These are phyloP conservation scores for Amyloporia xantha DNA, from an alignment of 768 basidiomycete species.

Conservation along the genomic window DNA sequence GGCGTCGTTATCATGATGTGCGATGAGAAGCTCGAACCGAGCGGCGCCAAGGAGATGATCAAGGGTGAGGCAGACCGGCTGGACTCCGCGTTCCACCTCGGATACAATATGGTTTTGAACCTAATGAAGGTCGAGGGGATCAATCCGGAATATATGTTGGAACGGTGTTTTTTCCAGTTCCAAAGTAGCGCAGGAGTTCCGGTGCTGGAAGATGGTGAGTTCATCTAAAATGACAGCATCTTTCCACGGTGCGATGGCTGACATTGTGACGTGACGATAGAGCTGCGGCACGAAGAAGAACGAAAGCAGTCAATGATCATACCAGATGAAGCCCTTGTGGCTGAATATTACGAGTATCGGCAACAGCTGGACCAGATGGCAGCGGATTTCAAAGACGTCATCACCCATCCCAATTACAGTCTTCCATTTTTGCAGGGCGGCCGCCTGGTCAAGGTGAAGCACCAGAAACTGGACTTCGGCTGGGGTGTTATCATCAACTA, in stretches of 20 bases:
- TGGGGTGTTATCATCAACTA: conserved; percentile 96
- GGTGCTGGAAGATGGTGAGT: conserved; percentile 70
- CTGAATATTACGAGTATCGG: conserved; percentile 90
- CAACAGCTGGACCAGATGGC: conserved; percentile 88
- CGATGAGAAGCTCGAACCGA: conserved; percentile 94
- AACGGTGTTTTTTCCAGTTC: conserved; percentile 97
- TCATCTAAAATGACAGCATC: too few species aligned
- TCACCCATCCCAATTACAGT: conserved; percentile 94
- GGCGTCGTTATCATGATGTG: conserved; percentile 99
- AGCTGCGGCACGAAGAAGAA: conserved; percentile 69
- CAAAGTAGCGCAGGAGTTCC: conserved; percentile 94
- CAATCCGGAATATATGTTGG: conserved; percentile 97
- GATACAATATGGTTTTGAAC: conserved; percentile 99
- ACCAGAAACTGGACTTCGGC: conserved; percentile 85
- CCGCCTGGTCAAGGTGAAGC: conserved; percentile 85
- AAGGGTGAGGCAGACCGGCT: conserved; percentile 96
- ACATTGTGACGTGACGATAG: conserved; percentile 33
- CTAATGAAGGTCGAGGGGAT: conserved; percentile 98
- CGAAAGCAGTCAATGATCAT: conserved; percentile 58
- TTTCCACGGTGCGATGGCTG: not conserved
- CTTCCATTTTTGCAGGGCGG: conserved; percentile 91
- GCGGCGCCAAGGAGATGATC: conserved; percentile 91
- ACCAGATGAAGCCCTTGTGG: conserved; percentile 75
- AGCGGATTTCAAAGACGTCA: conserved; percentile 83
- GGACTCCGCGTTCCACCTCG: conserved; percentile 97